phyloP scores from a whole-genome alignment of 495 filamentous ascomycete genomes.

The Neurospora intermedia region DNA sequence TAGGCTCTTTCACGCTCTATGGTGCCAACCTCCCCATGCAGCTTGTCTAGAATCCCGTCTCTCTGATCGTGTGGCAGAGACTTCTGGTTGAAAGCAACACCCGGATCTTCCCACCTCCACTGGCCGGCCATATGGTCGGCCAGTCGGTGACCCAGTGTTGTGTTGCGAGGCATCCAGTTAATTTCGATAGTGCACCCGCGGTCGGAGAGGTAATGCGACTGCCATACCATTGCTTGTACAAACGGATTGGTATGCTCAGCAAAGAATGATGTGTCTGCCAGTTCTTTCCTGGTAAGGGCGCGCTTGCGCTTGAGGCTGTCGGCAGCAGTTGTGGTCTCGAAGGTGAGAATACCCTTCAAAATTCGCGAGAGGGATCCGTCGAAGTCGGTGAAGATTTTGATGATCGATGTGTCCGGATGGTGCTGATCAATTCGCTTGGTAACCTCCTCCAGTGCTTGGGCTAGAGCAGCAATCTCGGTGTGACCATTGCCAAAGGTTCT shows the following conservation, averaged over 20 bases:
- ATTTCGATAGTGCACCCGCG: background rate
- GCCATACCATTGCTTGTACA: background rate
- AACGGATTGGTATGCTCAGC: fast-evolving
- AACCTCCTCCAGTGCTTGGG: background rate
- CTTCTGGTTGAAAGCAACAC: background rate
- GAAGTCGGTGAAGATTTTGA: background rate
- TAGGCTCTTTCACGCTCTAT: background rate
- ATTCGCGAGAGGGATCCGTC: background rate
- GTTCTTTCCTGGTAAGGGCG: background rate
- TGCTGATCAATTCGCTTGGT: background rate
- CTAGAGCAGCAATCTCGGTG: background rate
- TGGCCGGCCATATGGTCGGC: background rate
- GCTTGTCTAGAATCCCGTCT: background rate
- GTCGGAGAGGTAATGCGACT: background rate
- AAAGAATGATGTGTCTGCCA: background rate
- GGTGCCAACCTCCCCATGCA: background rate
- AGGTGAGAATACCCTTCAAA: background rate
- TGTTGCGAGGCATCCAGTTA: background rate
- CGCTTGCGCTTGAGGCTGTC: background rate
- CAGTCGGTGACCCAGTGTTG: background rate
- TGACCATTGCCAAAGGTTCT: background rate
- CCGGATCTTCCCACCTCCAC: background rate
- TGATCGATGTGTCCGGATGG: fast-evolving
- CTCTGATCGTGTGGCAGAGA: background rate
- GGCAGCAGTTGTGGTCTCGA: fast-evolving